Percentiles rank a stretch among this genome's conserved stretches.
Evolutionary conservation across 805 yeast species (phyloP).

Genomic region (Wickerhamomyces subpelliculosus): DNA sequence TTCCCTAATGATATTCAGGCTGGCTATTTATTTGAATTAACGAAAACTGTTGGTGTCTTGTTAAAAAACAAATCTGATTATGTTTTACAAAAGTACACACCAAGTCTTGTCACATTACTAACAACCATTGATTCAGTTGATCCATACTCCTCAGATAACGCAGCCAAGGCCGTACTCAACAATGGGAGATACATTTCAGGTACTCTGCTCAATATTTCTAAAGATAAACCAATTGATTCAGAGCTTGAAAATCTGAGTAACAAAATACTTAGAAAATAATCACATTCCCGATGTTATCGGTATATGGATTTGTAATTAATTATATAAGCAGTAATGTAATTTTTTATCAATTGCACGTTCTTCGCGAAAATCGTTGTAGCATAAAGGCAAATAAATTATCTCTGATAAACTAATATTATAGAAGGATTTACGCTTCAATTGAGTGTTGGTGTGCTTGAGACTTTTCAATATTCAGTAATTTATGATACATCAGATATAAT

Average conservation of each 20-base stretch:
- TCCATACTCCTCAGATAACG: background rate
- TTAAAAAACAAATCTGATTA: conserved; percentile 11
- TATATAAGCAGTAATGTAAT: too few relatives aligned
- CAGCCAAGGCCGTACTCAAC: conserved; percentile 10
- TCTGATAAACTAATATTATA: too few relatives aligned
- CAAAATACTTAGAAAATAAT: background rate
- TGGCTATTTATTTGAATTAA: conserved; percentile 17
- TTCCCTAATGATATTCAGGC: conserved; percentile 11
- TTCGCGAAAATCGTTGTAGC: too few relatives aligned
- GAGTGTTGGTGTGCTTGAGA: too few relatives aligned
- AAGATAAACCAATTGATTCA: background rate
- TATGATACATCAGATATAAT: too few relatives aligned
- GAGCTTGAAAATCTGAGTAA: background rate
- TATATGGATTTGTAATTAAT: too few relatives aligned
- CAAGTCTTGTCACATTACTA: conserved; percentile 7
- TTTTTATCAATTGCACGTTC: too few relatives aligned
- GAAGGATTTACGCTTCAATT: too few relatives aligned
- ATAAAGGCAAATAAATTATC: too few relatives aligned
- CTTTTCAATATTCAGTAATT: too few relatives aligned
- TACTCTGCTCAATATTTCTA: conserved; percentile 3
- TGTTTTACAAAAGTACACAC: conserved; percentile 5
- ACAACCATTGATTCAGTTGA: conserved; percentile 4
- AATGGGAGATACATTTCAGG: conserved; percentile 18
- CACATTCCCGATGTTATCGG: too few relatives aligned
- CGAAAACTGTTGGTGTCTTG: conserved; percentile 20